Conservation (phyloP, 2,329 filamentous ascomycete species). For the Cordyceps sp. region DNA sequence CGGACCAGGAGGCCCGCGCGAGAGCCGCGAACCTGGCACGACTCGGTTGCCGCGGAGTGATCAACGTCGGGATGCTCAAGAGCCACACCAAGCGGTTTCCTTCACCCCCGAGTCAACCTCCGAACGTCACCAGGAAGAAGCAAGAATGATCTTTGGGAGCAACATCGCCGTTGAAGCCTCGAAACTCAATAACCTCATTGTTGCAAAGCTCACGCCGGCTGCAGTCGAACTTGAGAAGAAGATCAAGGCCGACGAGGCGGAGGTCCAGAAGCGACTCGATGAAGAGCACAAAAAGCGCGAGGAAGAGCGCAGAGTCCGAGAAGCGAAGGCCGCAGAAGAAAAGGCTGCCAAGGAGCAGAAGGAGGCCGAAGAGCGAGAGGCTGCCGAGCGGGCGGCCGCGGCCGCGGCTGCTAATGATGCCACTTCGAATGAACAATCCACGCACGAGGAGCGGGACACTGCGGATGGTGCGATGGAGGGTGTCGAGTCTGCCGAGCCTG, state of each 20-base stretch:
- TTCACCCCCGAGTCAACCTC: constrained; percentile 59
- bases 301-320: constrained; percentile 47
- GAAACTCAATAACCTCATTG: constrained; percentile 49
- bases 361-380: constrained; percentile 54
- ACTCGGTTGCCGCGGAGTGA: constrained; percentile 28
- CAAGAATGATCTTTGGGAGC: constrained; percentile 66
- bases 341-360: constrained; percentile 48
- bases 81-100: constrained; percentile 57
- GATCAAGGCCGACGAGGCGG: constrained; percentile 41
- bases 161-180: constrained; percentile 48
- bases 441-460: constrained; percentile 5
- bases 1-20: constrained; percentile 27
- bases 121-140: constrained; percentile 77
- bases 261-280: constrained; percentile 29
- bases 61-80: constrained; percentile 33
- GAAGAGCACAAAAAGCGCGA: constrained; percentile 45
- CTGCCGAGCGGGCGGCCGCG: constrained; percentile 37
- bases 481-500: constrained; percentile 38
- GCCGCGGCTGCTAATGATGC: constrained; percentile 28
- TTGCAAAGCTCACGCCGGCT: constrained; percentile 61
- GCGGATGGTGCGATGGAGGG: constrained; percentile 53
- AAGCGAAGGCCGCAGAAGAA: constrained; percentile 58
- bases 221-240: constrained; percentile 71
- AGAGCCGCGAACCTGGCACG: constrained; percentile 30
- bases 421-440: constrained; percentile 1